Evolutionary conservation across 441 rosid genomes (phyloP), one percentile per base, ranked within the genome.

Genomic region (Hura crepitans): DNA sequence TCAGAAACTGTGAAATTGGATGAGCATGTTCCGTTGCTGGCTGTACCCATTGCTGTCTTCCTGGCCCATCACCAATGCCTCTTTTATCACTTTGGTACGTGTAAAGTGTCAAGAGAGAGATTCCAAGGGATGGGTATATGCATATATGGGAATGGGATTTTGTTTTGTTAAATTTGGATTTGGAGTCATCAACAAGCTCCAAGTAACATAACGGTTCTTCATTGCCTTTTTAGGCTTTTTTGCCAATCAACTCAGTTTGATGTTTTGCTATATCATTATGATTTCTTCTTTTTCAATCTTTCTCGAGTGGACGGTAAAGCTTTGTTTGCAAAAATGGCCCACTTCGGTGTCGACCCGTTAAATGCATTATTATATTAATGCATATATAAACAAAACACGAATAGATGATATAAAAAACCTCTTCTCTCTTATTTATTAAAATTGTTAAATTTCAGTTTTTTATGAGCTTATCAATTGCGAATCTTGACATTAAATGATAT

Each of bases 101-200:
- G 13, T n/a, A 27, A 62, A 64, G 39, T 11, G 47, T 61, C 55
- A 33, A 50, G 65, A 13, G 22, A 58, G 35, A 65, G 56, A 68
- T 45, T 62, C 59, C 1, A 49, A 53, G 59, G 18, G 30, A 42
- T 56, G 18, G 20, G 51, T 0, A 49, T 18, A 39, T 25, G 57
- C 23, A n/a, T 14, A 51, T 49, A 13, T 17, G 57, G 2, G 39
- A 12, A 49, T 47, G 27, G 20, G 51, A 18, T 9, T 70, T 60
- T 61, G 66, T 35, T 35, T 51, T 46, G 35, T 55, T 30, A 64
- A 13, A 58, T 64, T 68, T 64, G 70, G 65, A 68, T 56, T 72
- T 4, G 66, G 66, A 22, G 53, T 9, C 62, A 28, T 55, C 23
- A 13, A 3, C 22, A 75, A 72, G 75, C 72, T 79, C 77, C 76